Evolutionary conservation across 495 filamentous ascomycete genomes (phyloP).

Genomic region (Hamigera avellanea): DNA sequence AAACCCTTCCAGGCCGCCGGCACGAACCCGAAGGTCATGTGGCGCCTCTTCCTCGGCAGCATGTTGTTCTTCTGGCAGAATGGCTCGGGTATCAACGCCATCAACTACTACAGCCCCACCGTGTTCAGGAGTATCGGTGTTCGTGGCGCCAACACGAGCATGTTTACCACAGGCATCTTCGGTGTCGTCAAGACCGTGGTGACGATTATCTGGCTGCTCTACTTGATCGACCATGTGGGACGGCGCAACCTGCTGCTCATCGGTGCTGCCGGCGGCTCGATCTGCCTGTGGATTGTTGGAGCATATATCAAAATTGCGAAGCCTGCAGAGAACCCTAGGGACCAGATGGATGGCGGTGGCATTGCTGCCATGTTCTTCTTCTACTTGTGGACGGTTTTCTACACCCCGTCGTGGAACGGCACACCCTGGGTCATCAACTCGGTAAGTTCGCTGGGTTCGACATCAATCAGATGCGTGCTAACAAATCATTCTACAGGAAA

Average conservation of each 20-base stretch:
- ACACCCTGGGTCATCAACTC: slow-evolving; percentile 57
- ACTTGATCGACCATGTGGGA: slow-evolving; percentile 60
- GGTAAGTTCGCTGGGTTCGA: slow-evolving; percentile 12
- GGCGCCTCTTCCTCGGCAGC: slow-evolving; percentile 56
- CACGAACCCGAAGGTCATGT: slow-evolving; percentile 42
- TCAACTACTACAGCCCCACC: slow-evolving; percentile 55
- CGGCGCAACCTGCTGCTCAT: slow-evolving; percentile 58
- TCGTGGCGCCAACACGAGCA: slow-evolving; percentile 31
- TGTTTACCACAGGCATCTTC: slow-evolving; percentile 44
- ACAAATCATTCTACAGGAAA: slow-evolving; percentile 26
- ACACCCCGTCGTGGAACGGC: slow-evolving; percentile 67
- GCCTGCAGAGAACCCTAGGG: slow-evolving; percentile 21
- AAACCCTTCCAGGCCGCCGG: slow-evolving; percentile 51
- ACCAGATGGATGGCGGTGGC: slow-evolving; percentile 39
- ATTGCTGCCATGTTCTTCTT: slow-evolving; percentile 69
- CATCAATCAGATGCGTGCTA: background rate
- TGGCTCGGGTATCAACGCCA: slow-evolving; percentile 55
- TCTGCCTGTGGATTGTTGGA: slow-evolving; percentile 72
- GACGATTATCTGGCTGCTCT: slow-evolving; percentile 55
- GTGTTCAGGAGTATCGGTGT: slow-evolving; percentile 53
- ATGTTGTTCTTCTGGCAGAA: slow-evolving; percentile 63
- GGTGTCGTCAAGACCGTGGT: slow-evolving; percentile 44
- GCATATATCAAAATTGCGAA: slow-evolving; percentile 51
- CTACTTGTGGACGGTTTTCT: slow-evolving; percentile 70
- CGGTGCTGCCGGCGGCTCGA: slow-evolving; percentile 56